Percentiles rank a stretch among this genome's conserved stretches.
Evolutionary conservation across 1,284 basidiomycete species (phyloP).

Genomic region (Hymenochaete sp.): DNA sequence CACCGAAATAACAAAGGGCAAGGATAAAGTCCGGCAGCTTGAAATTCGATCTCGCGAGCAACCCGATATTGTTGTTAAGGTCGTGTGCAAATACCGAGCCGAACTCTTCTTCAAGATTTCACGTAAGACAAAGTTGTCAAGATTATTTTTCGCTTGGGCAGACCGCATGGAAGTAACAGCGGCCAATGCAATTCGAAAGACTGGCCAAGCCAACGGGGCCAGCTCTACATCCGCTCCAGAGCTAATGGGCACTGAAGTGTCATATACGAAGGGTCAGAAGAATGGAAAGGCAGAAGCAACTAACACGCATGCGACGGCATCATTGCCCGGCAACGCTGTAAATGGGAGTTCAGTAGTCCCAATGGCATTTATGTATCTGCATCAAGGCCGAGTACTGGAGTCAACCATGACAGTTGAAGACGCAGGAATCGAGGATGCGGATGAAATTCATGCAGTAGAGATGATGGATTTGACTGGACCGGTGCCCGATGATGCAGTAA

Average conservation of each 20-base stretch:
- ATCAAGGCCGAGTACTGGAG: constrained; percentile 65
- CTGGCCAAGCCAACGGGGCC: constrained; percentile 22
- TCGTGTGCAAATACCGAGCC: constrained; percentile 75
- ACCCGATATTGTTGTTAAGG: constrained; percentile 77
- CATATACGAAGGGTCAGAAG: too few relatives aligned
- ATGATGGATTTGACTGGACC: constrained; percentile 74
- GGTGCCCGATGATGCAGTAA: constrained; percentile 51
- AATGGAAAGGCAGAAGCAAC: constrained; percentile 33
- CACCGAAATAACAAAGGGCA: constrained; percentile 64
- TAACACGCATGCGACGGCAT: constrained; percentile 13
- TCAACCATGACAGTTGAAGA: constrained; percentile 77
- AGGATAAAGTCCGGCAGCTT: constrained; percentile 63
- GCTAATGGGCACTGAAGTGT: constrained; percentile 1
- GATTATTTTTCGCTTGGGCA: constrained; percentile 78
- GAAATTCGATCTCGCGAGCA: constrained; percentile 69
- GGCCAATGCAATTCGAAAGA: constrained; percentile 19
- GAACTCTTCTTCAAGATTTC: constrained; percentile 85
- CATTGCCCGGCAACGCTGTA: constrained; percentile 8
- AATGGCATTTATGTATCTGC: constrained; percentile 74
- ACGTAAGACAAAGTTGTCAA: constrained; percentile 72
- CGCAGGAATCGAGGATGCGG: constrained; percentile 71
- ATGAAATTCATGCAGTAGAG: constrained; percentile 78
- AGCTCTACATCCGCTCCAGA: neutral
- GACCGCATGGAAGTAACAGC: constrained; percentile 60
- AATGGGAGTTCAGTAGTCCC: constrained; percentile 26